These are phyloP conservation scores for Cyberlindnera amylophila DNA, from an alignment of 805 yeast species.

Conservation along the genomic window DNA sequence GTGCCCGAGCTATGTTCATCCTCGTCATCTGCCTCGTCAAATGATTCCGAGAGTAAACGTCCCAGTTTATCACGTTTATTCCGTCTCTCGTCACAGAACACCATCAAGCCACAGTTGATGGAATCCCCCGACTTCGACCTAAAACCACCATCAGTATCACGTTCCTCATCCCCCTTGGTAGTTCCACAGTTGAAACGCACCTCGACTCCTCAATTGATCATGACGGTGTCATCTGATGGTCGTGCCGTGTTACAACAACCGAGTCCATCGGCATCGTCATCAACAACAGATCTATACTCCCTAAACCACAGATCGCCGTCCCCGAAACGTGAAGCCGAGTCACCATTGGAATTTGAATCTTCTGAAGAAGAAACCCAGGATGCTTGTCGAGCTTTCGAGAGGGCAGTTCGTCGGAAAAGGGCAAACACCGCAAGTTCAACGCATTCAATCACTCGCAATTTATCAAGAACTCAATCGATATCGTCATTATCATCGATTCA, in stretches of 20 bases:
- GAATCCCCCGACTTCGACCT: constrained; percentile 14
- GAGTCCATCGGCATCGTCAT: constrained; percentile 22
- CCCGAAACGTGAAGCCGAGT: constrained; percentile 23
- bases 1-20: neutral
- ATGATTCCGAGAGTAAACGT: constrained; percentile 1
- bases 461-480: constrained; percentile 24
- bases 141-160: no score
- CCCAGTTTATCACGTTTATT: constrained; percentile 13
- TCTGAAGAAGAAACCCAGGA: constrained; percentile 17
- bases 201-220: constrained; percentile 15
- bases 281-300: constrained; percentile 23
- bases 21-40: neutral
- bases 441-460: constrained; percentile 10
- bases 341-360: constrained; percentile 12
- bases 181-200: constrained; percentile 10
- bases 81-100: constrained; percentile 9
- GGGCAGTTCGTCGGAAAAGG: constrained; percentile 25
- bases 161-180: constrained; percentile 6
- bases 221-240: constrained; percentile 18
- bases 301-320: constrained; percentile 24
- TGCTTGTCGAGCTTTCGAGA: constrained; percentile 23
- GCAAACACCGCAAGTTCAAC: constrained; percentile 26
- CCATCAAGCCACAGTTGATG: constrained; percentile 7
- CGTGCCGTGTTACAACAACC: constrained; percentile 15
- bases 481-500: constrained; percentile 5